phyloP scores from a whole-genome alignment of 2,329 filamentous ascomycete genomes.

The Apiospora rasikravindrae region DNA sequence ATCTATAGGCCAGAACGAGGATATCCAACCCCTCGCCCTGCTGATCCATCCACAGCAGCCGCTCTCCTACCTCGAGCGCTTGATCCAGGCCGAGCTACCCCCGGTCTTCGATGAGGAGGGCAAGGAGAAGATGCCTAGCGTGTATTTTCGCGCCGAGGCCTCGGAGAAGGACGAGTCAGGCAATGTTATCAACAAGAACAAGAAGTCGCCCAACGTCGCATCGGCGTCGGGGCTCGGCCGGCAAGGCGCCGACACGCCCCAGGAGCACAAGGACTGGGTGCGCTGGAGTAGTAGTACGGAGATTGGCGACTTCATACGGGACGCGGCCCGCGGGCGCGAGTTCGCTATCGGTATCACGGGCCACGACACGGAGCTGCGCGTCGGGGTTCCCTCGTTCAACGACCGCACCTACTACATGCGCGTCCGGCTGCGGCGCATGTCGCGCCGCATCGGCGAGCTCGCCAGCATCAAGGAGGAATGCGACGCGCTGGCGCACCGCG shows the following conservation, averaged over 20 bases:
- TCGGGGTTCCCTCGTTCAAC: conserved; percentile 84
- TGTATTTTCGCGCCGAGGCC: conserved; percentile 83
- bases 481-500: conserved; percentile 75
- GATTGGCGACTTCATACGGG: conserved; percentile 91
- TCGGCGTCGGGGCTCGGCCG: conserved; percentile 74
- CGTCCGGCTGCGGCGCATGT: conserved; percentile 74
- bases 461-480: conserved; percentile 81
- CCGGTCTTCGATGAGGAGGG: conserved; percentile 67
- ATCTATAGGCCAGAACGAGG: conserved; percentile 59
- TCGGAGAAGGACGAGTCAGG: conserved; percentile 64
- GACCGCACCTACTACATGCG: conserved; percentile 91
- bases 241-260: conserved; percentile 53
- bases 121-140: conserved; percentile 71
- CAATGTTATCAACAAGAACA: conserved; percentile 35
- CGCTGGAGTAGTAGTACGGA: conserved; percentile 89
- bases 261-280: conserved; percentile 69
- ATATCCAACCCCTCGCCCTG: conserved; percentile 83
- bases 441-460: conserved; percentile 69
- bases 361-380: conserved; percentile 65
- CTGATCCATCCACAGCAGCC: conserved; percentile 90
- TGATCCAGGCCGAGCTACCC: conserved; percentile 88
- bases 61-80: conserved; percentile 84
- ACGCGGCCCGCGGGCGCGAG: conserved; percentile 82
- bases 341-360: conserved; percentile 87
- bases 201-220: conserved; percentile 57